Evolutionary conservation across 768 basidiomycete species (phyloP).

Genomic region (Kwoniella sp.): DNA sequence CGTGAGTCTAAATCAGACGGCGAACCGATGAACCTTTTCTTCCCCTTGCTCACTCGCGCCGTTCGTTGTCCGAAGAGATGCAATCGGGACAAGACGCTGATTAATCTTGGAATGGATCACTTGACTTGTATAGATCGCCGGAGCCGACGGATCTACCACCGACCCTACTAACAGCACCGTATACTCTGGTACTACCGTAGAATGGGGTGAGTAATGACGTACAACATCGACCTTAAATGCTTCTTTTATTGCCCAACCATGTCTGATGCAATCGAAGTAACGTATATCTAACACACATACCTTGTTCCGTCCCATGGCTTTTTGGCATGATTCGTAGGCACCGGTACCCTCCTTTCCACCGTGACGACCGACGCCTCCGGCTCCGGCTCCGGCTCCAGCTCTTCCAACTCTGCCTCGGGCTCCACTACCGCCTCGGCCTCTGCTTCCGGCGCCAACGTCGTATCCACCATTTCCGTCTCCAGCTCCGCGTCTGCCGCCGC

Average conservation of each 20-base stretch:
- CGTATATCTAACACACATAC: slow-evolving; percentile 17
- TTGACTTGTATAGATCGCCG: slow-evolving; percentile 50
- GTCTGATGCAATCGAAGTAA: not conserved
- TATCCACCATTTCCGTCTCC: slow-evolving; percentile 13
- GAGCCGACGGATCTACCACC: slow-evolving; percentile 45
- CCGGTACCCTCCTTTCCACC: slow-evolving; percentile 36
- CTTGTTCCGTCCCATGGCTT: slow-evolving; percentile 17
- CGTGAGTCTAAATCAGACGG: slow-evolving; percentile 27
- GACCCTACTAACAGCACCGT: slow-evolving; percentile 45
- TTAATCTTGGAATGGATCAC: not conserved
- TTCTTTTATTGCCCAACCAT: slow-evolving; percentile 22
- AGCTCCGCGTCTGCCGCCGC: slow-evolving; percentile 17
- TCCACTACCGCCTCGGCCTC: slow-evolving; percentile 16
- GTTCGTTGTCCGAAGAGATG: too few relatives aligned
- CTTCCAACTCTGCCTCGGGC: slow-evolving; percentile 8
- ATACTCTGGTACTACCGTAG: slow-evolving; percentile 41
- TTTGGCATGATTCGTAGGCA: slow-evolving; percentile 5
- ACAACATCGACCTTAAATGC: slow-evolving; percentile 14
- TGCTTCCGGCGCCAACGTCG: slow-evolving; percentile 7
- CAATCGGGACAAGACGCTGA: not conserved
- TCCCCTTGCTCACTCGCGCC: not conserved
- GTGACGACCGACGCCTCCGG: slow-evolving; percentile 30
- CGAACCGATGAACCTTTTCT: not conserved
- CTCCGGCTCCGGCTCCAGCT: slow-evolving; percentile 14
- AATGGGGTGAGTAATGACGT: slow-evolving; percentile 46